Evolutionary conservation across 1,284 basidiomycete genomes (phyloP), one percentile per base, ranked within the genome.

Genomic region (Flammula alnicola): DNA sequence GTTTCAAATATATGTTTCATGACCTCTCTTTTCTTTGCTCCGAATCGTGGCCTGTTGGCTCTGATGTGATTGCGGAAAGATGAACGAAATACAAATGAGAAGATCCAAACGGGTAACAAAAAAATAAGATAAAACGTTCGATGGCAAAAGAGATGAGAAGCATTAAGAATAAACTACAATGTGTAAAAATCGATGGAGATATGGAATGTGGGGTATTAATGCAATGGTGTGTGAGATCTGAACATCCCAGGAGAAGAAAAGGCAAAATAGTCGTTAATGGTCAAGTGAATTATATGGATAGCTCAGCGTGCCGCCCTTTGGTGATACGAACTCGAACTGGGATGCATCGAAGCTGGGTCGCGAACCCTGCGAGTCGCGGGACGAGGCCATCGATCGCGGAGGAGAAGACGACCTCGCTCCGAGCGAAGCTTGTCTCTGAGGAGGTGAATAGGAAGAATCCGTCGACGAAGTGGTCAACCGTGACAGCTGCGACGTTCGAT

Each of bases 291-390:
- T 67, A 52, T 73, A 75, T 44, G 74, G 73, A 59, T 73, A 73
- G 44, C 41, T 62, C 44, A 74, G 55, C 31, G 66, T 58, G 52
- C 62, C 62, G 40, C 60, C 63, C 61, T 70, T 74, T 7, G 77
- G 75, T 12, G 76, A 76, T 16, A 78, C 73, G 27, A 78, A 76
- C 63, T 78, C 77, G 54, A 78, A 78, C 52, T 76, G 75, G 7
- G 76, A 77, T 7, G 64, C 65, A 54, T 79, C 77, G 44, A 78
- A 69, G 48, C 72, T 76, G 22, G 73, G 70, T 12, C 68, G 62
- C 29, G 69, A 70, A 25, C 72, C 71, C 32, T 61, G 60, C 20
- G 73, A 74, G 30, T 66, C 68, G 20, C 64, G 63, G 36, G 69
- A 71, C 23, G 71, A 72, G 33, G 66, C 59, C 58, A 65, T 66